A percentile compares a stretch with the other conserved stretches of the same genome.
phyloP scores from a whole-genome alignment of 1,284 basidiomycete species.

The Pseudozyma flocculosa region DNA sequence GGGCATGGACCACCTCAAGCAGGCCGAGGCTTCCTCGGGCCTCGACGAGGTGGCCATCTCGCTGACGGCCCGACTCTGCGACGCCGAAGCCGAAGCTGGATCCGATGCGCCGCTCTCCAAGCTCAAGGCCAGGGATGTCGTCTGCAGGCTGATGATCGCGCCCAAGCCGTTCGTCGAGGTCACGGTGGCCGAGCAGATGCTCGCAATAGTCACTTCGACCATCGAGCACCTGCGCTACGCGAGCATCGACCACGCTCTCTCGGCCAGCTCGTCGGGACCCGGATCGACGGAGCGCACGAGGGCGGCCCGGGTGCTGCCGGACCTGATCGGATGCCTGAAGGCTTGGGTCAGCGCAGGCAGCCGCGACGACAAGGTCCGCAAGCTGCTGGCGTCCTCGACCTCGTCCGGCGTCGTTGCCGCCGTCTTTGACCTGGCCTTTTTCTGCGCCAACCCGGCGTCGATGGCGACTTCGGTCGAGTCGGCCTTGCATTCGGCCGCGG shows the following conservation, averaged over 20 bases:
- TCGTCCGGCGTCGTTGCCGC: conserved; percentile 20
- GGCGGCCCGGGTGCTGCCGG: conserved; percentile 9
- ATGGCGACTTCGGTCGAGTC: not conserved
- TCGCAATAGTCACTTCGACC: conserved; percentile 23
- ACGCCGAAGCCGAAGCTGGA: conserved; percentile 4
- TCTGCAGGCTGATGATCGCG: conserved; percentile 10
- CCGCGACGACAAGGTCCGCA: conserved; percentile 2
- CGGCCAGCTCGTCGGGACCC: too few species aligned
- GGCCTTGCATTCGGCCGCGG: not conserved
- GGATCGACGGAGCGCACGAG: not conserved
- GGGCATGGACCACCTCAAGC: not conserved
- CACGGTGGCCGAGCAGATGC: conserved; percentile 10
- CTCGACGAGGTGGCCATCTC: conserved; percentile 16
- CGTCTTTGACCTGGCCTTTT: conserved; percentile 11
- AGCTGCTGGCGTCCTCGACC: conserved; percentile 3
- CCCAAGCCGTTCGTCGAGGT: conserved; percentile 17
- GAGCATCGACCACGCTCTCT: not conserved
- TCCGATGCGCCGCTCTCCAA: not conserved
- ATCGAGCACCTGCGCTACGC: conserved; percentile 24
- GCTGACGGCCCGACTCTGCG: conserved; percentile 14
- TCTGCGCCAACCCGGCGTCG: not conserved
- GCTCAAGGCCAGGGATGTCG: conserved; percentile 1
- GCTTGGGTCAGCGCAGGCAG: conserved; percentile 14
- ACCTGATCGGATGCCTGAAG: conserved; percentile 16
- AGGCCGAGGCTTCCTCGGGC: conserved; percentile 2